phyloP scores from a whole-genome alignment of 257 asterid genomes.

The Penstemon newberryi region DNA sequence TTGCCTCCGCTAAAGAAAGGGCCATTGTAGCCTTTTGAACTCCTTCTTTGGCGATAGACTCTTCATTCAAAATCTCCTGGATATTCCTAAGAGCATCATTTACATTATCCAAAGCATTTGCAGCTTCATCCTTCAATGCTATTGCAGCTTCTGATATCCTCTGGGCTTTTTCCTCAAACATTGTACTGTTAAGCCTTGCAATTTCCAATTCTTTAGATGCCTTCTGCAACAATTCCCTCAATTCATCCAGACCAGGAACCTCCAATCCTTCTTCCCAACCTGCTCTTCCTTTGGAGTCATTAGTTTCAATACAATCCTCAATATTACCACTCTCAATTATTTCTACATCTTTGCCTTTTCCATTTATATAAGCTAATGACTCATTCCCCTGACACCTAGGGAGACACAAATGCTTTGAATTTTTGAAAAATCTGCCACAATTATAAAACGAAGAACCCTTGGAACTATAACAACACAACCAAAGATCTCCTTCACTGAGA shows the following conservation, averaged over 20 bases:
- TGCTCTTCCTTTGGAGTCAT: slow-evolving; percentile 37
- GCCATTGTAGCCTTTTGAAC: slow-evolving; percentile 63
- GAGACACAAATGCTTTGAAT: slow-evolving; percentile 36
- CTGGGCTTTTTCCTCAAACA: slow-evolving; percentile 92
- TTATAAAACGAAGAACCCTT: slow-evolving; percentile 32
- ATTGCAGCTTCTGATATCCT: slow-evolving; percentile 88
- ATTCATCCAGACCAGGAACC: slow-evolving; percentile 66
- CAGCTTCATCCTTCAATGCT: slow-evolving; percentile 81
- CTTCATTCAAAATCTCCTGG: slow-evolving; percentile 71
- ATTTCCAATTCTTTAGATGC: slow-evolving; percentile 72
- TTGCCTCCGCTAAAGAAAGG: slow-evolving; percentile 84
- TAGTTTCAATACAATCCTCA: slow-evolving; percentile 42
- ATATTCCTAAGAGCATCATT: slow-evolving; percentile 47
- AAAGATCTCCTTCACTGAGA: slow-evolving; percentile 31
- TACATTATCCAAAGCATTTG: slow-evolving; percentile 63
- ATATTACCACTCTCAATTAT: slow-evolving; percentile 37
- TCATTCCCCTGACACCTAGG: slow-evolving; percentile 85
- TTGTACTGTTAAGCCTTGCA: slow-evolving; percentile 67
- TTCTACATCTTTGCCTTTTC: slow-evolving; percentile 58
- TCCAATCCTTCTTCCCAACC: slow-evolving; percentile 46
- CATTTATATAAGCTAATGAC: slow-evolving; percentile 68
- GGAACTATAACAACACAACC: slow-evolving; percentile 33
- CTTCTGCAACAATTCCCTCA: slow-evolving; percentile 77
- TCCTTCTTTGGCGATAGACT: slow-evolving; percentile 67
- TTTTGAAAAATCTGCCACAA: slow-evolving; percentile 33